Conservation (phyloP, 345 rosid genomes). For the Physaria fendleri region DNA sequence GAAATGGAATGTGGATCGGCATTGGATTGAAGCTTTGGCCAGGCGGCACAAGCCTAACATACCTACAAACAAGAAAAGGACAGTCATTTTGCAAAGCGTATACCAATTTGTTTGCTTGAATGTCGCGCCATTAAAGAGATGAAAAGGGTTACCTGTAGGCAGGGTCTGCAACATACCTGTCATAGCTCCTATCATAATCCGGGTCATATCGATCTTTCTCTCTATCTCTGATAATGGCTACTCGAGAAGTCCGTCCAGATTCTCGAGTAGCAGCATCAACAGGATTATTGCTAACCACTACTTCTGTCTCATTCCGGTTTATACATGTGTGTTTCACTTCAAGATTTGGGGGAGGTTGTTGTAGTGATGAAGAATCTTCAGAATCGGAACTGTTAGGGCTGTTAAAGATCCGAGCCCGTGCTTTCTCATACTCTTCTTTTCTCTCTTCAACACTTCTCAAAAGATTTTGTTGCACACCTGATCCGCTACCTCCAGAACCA, state of each 20-base stretch:
- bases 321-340: conserved; percentile 35
- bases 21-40: conserved; percentile 57
- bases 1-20: conserved; percentile 65
- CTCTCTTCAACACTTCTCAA: conserved; percentile 90
- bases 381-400: conserved; percentile 53
- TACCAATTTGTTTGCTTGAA: neutral
- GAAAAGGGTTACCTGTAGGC: conserved; percentile 22
- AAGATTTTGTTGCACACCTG: conserved; percentile 42
- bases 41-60: conserved; percentile 65
- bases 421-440: conserved; percentile 89
- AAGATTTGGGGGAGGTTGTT: conserved; percentile 24
- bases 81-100: neutral
- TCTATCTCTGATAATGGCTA: conserved; percentile 90
- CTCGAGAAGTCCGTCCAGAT: conserved; percentile 49
- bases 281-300: conserved; percentile 24
- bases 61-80: conserved; percentile 40
- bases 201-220: conserved; percentile 95
- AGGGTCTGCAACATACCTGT: conserved; percentile 47
- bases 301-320: conserved; percentile 53
- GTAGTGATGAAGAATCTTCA: conserved; percentile 44
- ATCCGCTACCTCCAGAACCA: conserved; percentile 42
- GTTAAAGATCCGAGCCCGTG: conserved; percentile 89
- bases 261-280: conserved; percentile 47
- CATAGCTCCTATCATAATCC: conserved; percentile 92
- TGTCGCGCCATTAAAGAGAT: neutral